Evolutionary conservation across 2,329 filamentous ascomycete species (phyloP).

Genomic region (Dothideomycetes sp.): DNA sequence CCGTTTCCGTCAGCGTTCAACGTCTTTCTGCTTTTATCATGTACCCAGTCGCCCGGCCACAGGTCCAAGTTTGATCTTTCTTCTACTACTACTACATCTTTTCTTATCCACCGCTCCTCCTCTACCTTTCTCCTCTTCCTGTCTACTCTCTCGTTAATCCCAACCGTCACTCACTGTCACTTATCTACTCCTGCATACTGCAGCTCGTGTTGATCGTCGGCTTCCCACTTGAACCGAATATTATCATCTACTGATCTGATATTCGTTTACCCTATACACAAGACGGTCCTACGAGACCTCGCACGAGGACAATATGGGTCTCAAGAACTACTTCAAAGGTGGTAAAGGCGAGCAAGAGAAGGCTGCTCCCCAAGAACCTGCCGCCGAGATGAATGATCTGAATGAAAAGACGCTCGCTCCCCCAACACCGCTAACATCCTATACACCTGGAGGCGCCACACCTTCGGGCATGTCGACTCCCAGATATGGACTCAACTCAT

Average conservation of each 20-base stretch:
- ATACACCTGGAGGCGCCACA: conserved; percentile 16
- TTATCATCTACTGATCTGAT: conserved; percentile 5
- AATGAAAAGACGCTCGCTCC: conserved; percentile 30
- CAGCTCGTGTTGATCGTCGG: too few species aligned
- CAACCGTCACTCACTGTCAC: conserved; percentile 1
- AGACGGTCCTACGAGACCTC: conserved; percentile 3
- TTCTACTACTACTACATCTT: too few species aligned
- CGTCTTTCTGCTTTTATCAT: conserved; percentile 13
- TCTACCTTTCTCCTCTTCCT: background rate
- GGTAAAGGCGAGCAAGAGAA: conserved; percentile 33
- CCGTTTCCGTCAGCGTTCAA: conserved; percentile 14
- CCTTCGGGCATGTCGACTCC: conserved; percentile 30
- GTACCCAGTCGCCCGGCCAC: conserved; percentile 10
- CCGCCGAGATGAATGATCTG: conserved; percentile 15
- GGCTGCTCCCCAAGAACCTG: conserved; percentile 16
- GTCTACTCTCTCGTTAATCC: conserved; percentile 2
- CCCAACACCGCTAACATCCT: conserved; percentile 15
- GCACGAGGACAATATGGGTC: conserved; percentile 42
- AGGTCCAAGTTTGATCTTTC: background rate
- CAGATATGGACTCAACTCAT: conserved; percentile 38
- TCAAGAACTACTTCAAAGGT: conserved; percentile 55
- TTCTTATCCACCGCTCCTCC: conserved; percentile 12
- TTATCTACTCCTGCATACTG: background rate
- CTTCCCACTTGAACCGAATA: conserved; percentile 2
- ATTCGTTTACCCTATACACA: conserved; percentile 9